Evolutionary conservation across 129 eudicot species (phyloP).

Genomic region (Pittosporum tobira): DNA sequence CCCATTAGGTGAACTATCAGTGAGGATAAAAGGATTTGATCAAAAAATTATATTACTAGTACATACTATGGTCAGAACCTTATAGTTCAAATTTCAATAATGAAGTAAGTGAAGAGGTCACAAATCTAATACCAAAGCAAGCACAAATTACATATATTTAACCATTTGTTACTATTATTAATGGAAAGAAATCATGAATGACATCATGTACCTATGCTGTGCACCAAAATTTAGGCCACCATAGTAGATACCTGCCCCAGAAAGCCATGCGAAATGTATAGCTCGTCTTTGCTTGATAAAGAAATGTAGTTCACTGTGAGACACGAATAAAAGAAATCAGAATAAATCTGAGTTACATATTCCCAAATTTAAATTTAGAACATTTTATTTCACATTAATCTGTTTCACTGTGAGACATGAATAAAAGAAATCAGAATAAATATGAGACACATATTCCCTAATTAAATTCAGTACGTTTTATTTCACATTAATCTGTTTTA

Average conservation of each 20-base stretch:
- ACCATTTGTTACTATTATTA: background rate
- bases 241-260: constrained; percentile 97
- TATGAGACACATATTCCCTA: background rate
- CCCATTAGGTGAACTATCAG: constrained; percentile 66
- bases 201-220: constrained; percentile 48
- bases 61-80: background rate
- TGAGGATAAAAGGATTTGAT: background rate
- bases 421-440: background rate
- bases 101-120: background rate
- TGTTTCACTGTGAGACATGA: constrained; percentile 63
- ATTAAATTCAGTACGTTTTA: too few relatives aligned
- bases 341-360: background rate
- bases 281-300: constrained; percentile 87
- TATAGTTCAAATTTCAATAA: background rate
- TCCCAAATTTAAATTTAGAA: too few relatives aligned
- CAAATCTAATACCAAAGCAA: background rate
- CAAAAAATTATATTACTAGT: background rate
- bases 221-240: constrained; percentile 95
- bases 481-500: too few relatives aligned
- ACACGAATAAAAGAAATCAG: constrained; percentile 7
- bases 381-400: too few relatives aligned
- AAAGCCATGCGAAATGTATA: constrained; percentile 96
- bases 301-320: constrained; percentile 81
- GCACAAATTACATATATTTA: background rate
- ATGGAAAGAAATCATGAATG: constrained; percentile 1